Percentiles rank a stretch among this genome's conserved stretches.
Conservation (phyloP, 2,329 filamentous ascomycete genomes). For the Aureobasidium subglaciale region DNA sequence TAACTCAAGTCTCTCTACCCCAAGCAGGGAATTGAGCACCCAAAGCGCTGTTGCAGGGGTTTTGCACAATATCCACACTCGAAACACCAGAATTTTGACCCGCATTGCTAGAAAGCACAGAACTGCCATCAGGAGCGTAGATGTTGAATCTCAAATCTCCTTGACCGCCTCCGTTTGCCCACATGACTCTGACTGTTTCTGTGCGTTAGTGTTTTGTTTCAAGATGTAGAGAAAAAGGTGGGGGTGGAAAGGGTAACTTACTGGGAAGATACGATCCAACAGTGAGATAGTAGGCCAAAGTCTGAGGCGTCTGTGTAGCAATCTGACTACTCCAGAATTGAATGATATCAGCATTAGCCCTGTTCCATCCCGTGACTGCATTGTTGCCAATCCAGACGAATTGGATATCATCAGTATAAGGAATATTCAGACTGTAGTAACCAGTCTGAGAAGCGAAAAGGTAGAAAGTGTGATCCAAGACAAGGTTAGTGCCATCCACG, state of each 20-base stretch:
- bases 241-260: neutral
- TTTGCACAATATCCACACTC: slow-evolving; percentile 14
- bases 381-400: slow-evolving; percentile 17
- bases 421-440: slow-evolving; percentile 17
- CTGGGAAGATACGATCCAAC: slow-evolving; percentile 12
- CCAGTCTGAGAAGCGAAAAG: slow-evolving; percentile 16
- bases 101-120: slow-evolving; percentile 5
- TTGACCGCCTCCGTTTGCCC: slow-evolving; percentile 16
- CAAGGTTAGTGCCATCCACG: slow-evolving; percentile 8
- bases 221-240: neutral
- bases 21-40: slow-evolving; percentile 17
- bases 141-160: slow-evolving; percentile 17
- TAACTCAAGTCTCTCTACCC: slow-evolving; percentile 15
- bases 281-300: slow-evolving; percentile 15
- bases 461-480: slow-evolving; percentile 18
- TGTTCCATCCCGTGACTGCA: slow-evolving; percentile 16
- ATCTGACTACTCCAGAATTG: slow-evolving; percentile 16
- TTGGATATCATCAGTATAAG: slow-evolving; percentile 17
- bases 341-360: slow-evolving; percentile 16
- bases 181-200: slow-evolving; percentile 6
- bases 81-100: slow-evolving; percentile 3
- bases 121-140: slow-evolving; percentile 13
- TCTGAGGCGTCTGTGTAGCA: slow-evolving; percentile 12
- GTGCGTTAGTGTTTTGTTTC: neutral
- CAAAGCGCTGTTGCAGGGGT: slow-evolving; percentile 11